Conservation (phyloP, 148 eudicot genomes). For the Nyssa sinensis region DNA sequence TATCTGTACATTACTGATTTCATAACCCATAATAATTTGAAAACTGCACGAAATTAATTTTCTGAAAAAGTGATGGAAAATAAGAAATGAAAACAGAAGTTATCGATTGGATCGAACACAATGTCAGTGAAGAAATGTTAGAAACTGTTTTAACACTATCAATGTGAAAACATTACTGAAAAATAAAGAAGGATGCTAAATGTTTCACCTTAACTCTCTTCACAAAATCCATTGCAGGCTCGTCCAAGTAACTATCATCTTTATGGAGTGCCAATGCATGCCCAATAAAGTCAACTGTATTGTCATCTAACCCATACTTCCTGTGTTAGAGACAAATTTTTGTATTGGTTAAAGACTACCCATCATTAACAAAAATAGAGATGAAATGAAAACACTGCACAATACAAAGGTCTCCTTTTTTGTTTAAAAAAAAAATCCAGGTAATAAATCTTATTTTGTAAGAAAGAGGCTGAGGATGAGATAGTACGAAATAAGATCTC, state of each 20-base stretch:
- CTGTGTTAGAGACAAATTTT: constrained; percentile 3
- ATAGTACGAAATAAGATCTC: constrained; percentile 45
- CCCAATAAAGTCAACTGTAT: constrained; percentile 28
- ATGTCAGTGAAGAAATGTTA: background rate
- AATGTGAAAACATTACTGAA: background rate
- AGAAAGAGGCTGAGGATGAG: constrained; percentile 12
- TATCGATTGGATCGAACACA: background rate
- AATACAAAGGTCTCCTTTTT: background rate
- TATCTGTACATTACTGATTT: background rate
- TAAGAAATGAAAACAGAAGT: too few relatives aligned
- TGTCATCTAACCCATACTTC: constrained; percentile 27
- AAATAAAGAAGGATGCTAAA: background rate
- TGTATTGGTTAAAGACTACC: background rate
- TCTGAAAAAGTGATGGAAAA: background rate
- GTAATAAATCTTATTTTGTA: too few relatives aligned
- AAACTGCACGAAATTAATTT: background rate
- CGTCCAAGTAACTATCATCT: constrained; percentile 21
- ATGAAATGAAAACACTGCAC: background rate
- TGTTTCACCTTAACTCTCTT: constrained; percentile 23
- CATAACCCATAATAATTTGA: background rate
- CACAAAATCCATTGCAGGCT: constrained; percentile 26
- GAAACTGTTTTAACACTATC: background rate
- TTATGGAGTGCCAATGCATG: constrained; percentile 28
- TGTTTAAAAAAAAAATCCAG: too few relatives aligned
- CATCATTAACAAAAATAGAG: background rate